phyloP scores from a whole-genome alignment of 2,329 filamentous ascomycete species.

The Macrophomina phaseolina region DNA sequence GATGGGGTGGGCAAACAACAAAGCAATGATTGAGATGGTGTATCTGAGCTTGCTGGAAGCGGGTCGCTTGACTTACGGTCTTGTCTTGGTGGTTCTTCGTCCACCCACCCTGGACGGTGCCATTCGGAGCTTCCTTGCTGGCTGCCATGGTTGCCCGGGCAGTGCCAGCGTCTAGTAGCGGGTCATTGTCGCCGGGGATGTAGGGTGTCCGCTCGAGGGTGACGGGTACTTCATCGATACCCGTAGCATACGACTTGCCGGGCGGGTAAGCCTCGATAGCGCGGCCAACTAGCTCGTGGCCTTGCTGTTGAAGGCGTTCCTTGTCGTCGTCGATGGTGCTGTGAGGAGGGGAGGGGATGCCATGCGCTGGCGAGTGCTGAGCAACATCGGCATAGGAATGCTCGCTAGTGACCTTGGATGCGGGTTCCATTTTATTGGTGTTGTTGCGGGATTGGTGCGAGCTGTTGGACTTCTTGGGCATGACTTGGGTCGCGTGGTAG shows the following conservation, averaged over 20 bases:
- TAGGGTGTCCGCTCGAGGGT: constrained; percentile 23
- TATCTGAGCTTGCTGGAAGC: not conserved
- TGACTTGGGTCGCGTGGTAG: not conserved
- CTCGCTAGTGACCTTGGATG: not conserved
- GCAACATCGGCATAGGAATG: constrained; percentile 22
- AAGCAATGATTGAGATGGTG: not conserved
- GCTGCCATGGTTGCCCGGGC: constrained; percentile 31
- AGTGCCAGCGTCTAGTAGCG: constrained; percentile 21
- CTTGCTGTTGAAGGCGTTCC: constrained; percentile 12
- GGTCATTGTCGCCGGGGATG: constrained; percentile 16
- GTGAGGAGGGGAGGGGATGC: constrained; percentile 14
- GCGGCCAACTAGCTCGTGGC: constrained; percentile 17
- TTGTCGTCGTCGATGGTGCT: constrained; percentile 12
- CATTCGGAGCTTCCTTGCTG: constrained; percentile 47
- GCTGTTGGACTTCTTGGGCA: constrained; percentile 15
- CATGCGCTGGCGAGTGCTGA: not conserved
- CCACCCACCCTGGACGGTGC: constrained; percentile 49
- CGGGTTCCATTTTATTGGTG: not conserved
- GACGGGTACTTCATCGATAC: constrained; percentile 11
- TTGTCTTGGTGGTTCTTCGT: constrained; percentile 46
- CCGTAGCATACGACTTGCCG: constrained; percentile 20
- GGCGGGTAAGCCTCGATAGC: constrained; percentile 12
- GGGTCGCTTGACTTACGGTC: constrained; percentile 30
- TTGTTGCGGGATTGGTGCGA: not conserved
- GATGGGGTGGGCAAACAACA: not conserved